Percentiles rank a stretch among this genome's conserved stretches.
Evolutionary conservation across 768 basidiomycete genomes (phyloP).

Genomic region (Mycena galericulata): DNA sequence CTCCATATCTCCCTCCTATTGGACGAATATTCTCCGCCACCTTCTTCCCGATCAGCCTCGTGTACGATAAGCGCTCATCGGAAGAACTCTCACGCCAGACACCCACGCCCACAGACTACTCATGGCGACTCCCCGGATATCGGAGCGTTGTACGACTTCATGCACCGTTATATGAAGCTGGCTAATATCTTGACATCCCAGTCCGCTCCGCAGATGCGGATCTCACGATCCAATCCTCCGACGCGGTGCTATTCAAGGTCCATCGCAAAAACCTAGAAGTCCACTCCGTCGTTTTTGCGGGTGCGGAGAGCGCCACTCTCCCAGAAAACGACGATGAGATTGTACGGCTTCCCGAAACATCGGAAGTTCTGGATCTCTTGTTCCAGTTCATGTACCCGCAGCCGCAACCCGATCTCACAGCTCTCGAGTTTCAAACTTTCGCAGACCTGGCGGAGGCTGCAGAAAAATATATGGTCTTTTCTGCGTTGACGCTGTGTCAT

Average conservation of each 20-base stretch:
- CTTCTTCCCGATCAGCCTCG: too few species aligned
- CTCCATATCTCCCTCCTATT: too few species aligned
- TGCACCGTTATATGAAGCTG: background rate
- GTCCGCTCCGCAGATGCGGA: slow-evolving; percentile 26
- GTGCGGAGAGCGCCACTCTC: background rate
- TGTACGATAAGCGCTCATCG: too few species aligned
- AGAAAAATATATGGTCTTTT: slow-evolving; percentile 40
- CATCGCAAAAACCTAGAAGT: slow-evolving; percentile 28
- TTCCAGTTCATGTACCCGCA: slow-evolving; percentile 38
- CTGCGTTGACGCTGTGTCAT: slow-evolving; percentile 34
- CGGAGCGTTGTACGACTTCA: background rate
- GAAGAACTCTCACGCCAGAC: too few species aligned
- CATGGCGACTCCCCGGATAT: background rate
- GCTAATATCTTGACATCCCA: background rate
- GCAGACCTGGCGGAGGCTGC: slow-evolving; percentile 37
- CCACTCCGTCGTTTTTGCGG: slow-evolving; percentile 29
- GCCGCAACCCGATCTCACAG: slow-evolving; percentile 33
- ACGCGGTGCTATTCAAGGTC: slow-evolving; percentile 23
- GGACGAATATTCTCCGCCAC: too few species aligned
- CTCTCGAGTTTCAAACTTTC: slow-evolving; percentile 21
- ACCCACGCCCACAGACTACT: too few species aligned
- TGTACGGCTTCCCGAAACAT: slow-evolving; percentile 18
- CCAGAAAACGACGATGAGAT: background rate
- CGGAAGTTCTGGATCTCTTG: slow-evolving; percentile 37
- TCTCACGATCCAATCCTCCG: slow-evolving; percentile 22